Evolutionary conservation across 2,329 filamentous ascomycete genomes (phyloP), one percentile per base, ranked within the genome.

Genomic region (Colletotrichum chlorophyti): DNA sequence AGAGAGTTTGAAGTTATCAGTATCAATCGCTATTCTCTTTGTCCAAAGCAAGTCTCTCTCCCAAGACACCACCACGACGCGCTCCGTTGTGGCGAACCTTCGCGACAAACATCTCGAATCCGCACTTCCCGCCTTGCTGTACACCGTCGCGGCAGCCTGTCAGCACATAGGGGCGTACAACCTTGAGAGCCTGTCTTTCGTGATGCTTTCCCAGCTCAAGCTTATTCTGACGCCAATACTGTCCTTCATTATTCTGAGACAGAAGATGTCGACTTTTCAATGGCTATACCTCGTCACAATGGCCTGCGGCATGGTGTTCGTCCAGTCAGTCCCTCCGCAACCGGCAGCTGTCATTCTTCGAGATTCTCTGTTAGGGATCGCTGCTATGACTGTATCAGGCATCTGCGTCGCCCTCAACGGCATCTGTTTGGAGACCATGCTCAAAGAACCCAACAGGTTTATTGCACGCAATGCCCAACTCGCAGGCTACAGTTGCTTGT

Each of bases 171-270:
- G 41, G 3, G 54, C 48, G 12, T 37, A 24, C 10, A 19, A 47
- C 11, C 40, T 53, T 14, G 26, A 32, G 4, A 15, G 41, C 4
- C 23, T 47, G 12, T 10, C 27, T 1, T 53, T 34, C 6, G 19
- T 53, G 14, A 43, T 53, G 12, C 48, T 47, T 3, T 58, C 53
- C 5, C 41, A 58, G 23, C 24, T 46, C 6, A 58, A 41, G 34
- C 41, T 58, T 4, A 46, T 27, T 8, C 29, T 58, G 21, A 45
- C 41, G 15, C 48, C 41, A 3, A n/a, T 47, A 1, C 53, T 47
- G 40, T 38, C 31, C n/a, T 19, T 53, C 14, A 3, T 31, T 2
- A n/a, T 53, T 12, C 26, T 46, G 8, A 42, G 31, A 21, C 38
- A 45, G 38, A 23, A 23, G 2, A 24, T 57, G 17, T 27, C 38